Base-by-base conservation (phyloP, 805 yeast genomes). In the Candida boidinii region DNA sequence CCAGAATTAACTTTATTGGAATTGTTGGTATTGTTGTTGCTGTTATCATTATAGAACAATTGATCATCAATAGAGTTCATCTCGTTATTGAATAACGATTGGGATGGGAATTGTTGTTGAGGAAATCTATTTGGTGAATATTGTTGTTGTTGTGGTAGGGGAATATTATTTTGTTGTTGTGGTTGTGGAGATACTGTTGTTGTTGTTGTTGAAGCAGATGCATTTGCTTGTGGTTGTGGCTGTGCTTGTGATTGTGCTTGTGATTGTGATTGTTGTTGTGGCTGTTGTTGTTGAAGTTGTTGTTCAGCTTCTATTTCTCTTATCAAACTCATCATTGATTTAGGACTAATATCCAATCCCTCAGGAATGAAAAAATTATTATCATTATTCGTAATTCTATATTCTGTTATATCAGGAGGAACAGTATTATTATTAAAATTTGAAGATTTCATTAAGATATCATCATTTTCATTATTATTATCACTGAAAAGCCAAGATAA, bases 311-410 rank as follows among this genome's bases (percentile, higher is more conserved):
- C 21, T 9, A 31, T 15, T 23, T n/a, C n/a, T n/a, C n/a, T n/a
- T n/a, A 31, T 15, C 35, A 14, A 21, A 35, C 33, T 2, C 44
- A 29, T 6, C 29, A 34, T 15, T 8, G 54, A 43, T 7, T 34
- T 25, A 7, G 53, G 51, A 2, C 49, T 44, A 16, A 50, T 39
- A 31, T 45, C 45, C 28, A 49, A 44, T 5, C 51, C 57, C 31
- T 54, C 57, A 12, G 53, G 47, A 10, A 54, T 43, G 22, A 52
- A 52, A 31, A 55, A 53, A 30, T 46, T 44, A 34, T 51, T 52
- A 8, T 48, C 42, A 17, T 44, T 45, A 35, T 52, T 49, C 20
- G 44, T 41, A 17, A 53, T 26, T 17, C 43, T 39, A 18, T 49
- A 44, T 15, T 49, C 56, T 24, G 4, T 25, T 26, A 53, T 30